Percentiles rank a stretch among this genome's conserved stretches.
phyloP scores from a whole-genome alignment of 352 stramenopile species.

The Pythium aristosporum region DNA sequence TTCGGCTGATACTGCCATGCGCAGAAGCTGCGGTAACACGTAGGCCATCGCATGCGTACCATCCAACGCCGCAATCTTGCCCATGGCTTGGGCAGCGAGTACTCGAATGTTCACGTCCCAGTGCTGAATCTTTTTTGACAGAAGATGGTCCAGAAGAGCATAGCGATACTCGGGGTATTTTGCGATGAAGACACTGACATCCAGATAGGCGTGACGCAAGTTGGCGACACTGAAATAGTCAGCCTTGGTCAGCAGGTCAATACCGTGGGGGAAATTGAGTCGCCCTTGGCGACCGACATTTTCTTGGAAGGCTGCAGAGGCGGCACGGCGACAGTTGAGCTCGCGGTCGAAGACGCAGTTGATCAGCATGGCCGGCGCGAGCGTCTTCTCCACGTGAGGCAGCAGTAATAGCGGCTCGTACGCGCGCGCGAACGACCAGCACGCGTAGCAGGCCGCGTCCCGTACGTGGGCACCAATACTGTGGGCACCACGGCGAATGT shows the following conservation, averaged over 20 bases:
- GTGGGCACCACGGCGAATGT: slow-evolving; percentile 93
- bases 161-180: slow-evolving; percentile 89
- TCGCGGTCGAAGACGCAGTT: slow-evolving; percentile 98
- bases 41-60: slow-evolving; percentile 56
- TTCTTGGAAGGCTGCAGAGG: slow-evolving; percentile 97
- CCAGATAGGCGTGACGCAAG: slow-evolving; percentile 90
- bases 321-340: slow-evolving; percentile 97
- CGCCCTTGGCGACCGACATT: slow-evolving; percentile 89
- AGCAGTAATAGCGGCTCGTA: slow-evolving; percentile 92
- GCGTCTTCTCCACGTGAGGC: slow-evolving; percentile 83
- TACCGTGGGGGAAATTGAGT: slow-evolving; percentile 95
- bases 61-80: slow-evolving; percentile 85
- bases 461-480: slow-evolving; percentile 97
- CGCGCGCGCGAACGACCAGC: slow-evolving; percentile 96
- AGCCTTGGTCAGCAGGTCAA: slow-evolving; percentile 95
- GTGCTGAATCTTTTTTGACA: slow-evolving; percentile 91
- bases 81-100: slow-evolving; percentile 87
- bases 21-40: slow-evolving; percentile 87
- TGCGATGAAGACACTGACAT: slow-evolving; percentile 91
- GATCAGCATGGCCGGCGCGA: slow-evolving; percentile 92
- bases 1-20: slow-evolving; percentile 73
- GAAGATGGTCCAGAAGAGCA: slow-evolving; percentile 78
- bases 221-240: slow-evolving; percentile 98
- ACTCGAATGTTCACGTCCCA: slow-evolving; percentile 94
- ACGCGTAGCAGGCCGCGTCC: slow-evolving; percentile 97